Percentiles rank a stretch among this genome's conserved stretches.
Evolutionary conservation across 768 basidiomycete genomes (phyloP).

Genomic region (Cystofilobasidium ferigula): DNA sequence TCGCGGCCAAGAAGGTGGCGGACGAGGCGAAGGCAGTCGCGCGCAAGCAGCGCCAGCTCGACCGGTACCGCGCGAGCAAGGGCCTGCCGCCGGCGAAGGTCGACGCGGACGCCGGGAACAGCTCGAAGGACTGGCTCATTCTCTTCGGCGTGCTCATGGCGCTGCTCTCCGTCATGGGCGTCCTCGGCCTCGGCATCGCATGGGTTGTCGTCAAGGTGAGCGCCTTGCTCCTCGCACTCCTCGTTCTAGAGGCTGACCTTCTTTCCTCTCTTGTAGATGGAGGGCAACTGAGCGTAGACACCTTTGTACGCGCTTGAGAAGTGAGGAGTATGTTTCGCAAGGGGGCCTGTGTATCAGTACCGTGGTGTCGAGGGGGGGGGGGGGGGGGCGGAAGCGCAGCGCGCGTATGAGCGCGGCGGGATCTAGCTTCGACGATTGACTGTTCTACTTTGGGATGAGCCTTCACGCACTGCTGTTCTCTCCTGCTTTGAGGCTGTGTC

Average conservation of each 20-base stretch:
- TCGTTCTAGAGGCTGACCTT: no score
- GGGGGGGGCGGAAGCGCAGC: no score
- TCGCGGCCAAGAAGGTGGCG: slow-evolving; percentile 31
- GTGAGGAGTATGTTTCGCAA: no score
- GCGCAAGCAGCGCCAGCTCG: slow-evolving; percentile 13
- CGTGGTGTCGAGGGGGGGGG: no score
- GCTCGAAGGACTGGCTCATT: slow-evolving; percentile 3
- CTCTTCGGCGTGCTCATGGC: background rate
- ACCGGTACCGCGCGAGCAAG: slow-evolving; percentile 20
- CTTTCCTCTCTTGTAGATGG: background rate
- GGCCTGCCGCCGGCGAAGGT: slow-evolving; percentile 20
- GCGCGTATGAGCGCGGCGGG: no score
- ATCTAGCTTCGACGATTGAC: no score
- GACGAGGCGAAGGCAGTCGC: slow-evolving; percentile 13
- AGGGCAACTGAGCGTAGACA: background rate
- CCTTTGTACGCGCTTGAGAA: no score
- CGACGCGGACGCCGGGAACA: slow-evolving; percentile 5
- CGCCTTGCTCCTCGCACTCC: no score
- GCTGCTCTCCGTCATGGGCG: slow-evolving; percentile 25
- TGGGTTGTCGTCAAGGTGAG: slow-evolving; percentile 28
- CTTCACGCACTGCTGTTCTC: no score
- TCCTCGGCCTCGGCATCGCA: slow-evolving; percentile 26
- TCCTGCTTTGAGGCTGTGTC: no score
- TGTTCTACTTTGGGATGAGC: no score
- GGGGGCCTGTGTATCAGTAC: no score